These are phyloP conservation scores for Sphaerulina musiva DNA, from an alignment of 2,329 filamentous ascomycete genomes.

Conservation along the genomic window DNA sequence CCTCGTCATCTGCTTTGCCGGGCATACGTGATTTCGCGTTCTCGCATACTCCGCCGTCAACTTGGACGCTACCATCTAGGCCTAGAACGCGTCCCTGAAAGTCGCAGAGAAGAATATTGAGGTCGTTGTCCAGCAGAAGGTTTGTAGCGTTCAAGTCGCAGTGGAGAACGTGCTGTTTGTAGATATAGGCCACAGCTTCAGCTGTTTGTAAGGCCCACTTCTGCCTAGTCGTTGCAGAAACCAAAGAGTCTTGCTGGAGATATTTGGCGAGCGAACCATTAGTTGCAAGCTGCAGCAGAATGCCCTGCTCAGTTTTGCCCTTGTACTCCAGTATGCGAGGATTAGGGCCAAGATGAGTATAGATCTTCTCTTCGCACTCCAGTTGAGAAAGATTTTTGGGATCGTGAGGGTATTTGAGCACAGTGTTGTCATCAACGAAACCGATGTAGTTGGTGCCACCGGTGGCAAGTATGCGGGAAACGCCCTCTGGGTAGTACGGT, in stretches of 20 bases:
- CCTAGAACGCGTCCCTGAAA: conserved; percentile 1
- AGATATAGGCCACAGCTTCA: background rate
- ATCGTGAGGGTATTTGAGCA: conserved; percentile 4
- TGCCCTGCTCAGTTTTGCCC: background rate
- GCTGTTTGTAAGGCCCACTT: background rate
- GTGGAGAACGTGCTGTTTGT: background rate
- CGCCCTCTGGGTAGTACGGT: background rate
- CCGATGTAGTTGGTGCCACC: background rate
- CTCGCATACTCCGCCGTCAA: background rate
- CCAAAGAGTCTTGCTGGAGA: background rate
- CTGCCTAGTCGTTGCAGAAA: background rate
- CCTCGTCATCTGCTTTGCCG: background rate
- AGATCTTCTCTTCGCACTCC: background rate
- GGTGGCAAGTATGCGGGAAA: conserved; percentile 1
- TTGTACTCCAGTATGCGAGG: background rate
- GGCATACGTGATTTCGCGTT: conserved; percentile 1
- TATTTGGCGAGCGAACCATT: background rate
- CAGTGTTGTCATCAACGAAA: background rate
- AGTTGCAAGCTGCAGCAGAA: background rate
- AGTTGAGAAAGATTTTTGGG: background rate
- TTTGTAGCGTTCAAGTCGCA: conserved; percentile 2
- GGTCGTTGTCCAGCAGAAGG: background rate
- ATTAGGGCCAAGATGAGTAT: background rate
- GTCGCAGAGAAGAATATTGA: background rate
- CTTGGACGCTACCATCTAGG: background rate